Conservation (phyloP, 768 basidiomycete genomes). For the Boletus tylopilopsis region DNA sequence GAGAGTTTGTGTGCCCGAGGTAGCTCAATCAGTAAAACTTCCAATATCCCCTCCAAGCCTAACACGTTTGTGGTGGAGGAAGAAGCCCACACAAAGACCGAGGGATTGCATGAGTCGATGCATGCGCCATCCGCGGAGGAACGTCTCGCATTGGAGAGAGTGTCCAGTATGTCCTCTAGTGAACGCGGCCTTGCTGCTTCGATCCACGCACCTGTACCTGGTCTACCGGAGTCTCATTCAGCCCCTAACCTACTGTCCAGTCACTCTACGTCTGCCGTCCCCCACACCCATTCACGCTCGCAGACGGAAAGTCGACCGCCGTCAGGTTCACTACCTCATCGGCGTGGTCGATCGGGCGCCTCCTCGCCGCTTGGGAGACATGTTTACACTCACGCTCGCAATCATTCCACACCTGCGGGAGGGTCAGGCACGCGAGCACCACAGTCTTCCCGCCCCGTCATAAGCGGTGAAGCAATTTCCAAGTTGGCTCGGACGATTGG, state of each 20-base stretch:
- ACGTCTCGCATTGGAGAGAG: constrained; percentile 14
- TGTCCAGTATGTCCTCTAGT: constrained; percentile 17
- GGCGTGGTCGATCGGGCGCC: constrained; percentile 42
- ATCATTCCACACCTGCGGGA: constrained; percentile 57
- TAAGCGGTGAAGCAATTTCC: constrained; percentile 70
- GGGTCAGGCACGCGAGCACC: constrained; percentile 36
- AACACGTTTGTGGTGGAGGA: constrained; percentile 7
- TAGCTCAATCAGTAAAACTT: constrained; percentile 10
- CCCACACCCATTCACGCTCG: constrained; percentile 47
- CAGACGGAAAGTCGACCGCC: constrained; percentile 51
- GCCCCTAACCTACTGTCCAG: constrained; percentile 33
- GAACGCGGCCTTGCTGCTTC: constrained; percentile 46
- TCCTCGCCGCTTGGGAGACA: constrained; percentile 41
- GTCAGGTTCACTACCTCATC: constrained; percentile 19
- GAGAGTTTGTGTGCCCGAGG: constrained; percentile 13
- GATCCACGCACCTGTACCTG: constrained; percentile 49
- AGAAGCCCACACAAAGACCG: constrained; percentile 9
- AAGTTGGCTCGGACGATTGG: constrained; percentile 62
- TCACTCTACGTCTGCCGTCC: constrained; percentile 23
- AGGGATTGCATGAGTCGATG: constrained; percentile 28
- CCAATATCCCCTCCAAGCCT: constrained; percentile 15
- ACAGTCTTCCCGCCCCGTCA: constrained; percentile 58
- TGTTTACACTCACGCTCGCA: constrained; percentile 43
- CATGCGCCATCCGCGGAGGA: constrained; percentile 21
- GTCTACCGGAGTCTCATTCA: constrained; percentile 37